These are phyloP conservation scores for Plasmodium chabaudi DNA, from an alignment of 169 alveolate genomes.

Conservation along the genomic window DNA sequence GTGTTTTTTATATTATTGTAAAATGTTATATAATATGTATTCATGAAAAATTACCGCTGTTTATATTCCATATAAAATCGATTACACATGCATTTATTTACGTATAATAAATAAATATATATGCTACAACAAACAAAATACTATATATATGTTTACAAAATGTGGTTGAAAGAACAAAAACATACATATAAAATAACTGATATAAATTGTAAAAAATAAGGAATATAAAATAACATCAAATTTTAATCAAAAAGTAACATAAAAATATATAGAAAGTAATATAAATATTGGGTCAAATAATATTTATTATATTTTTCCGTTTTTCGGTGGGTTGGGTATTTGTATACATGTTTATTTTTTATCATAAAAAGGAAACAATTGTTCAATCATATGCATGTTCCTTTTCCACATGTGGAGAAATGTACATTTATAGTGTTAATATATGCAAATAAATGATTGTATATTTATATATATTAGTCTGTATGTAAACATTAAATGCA, in stretches of 20 bases:
- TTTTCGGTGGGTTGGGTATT: neutral
- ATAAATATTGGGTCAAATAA: neutral
- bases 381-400: constrained; percentile 30
- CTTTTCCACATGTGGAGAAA: constrained; percentile 11
- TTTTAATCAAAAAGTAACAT: neutral
- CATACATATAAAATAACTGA: too few relatives aligned
- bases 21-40: too few relatives aligned
- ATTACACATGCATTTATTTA: too few relatives aligned
- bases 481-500: constrained; percentile 9
- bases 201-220: too few relatives aligned
- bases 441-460: constrained; percentile 3
- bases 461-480: constrained; percentile 12
- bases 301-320: too few relatives aligned
- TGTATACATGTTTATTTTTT: neutral
- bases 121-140: too few relatives aligned
- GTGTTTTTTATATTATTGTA: too few relatives aligned
- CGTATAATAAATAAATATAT: too few relatives aligned
- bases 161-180: too few relatives aligned
- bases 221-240: neutral
- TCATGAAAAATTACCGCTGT: too few relatives aligned
- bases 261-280: neutral
- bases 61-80: too few relatives aligned
- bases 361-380: constrained; percentile 1
- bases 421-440: neutral
- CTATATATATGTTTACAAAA: too few relatives aligned